Evolutionary conservation across 495 filamentous ascomycete genomes (phyloP).

Genomic region (Neurospora sp.): DNA sequence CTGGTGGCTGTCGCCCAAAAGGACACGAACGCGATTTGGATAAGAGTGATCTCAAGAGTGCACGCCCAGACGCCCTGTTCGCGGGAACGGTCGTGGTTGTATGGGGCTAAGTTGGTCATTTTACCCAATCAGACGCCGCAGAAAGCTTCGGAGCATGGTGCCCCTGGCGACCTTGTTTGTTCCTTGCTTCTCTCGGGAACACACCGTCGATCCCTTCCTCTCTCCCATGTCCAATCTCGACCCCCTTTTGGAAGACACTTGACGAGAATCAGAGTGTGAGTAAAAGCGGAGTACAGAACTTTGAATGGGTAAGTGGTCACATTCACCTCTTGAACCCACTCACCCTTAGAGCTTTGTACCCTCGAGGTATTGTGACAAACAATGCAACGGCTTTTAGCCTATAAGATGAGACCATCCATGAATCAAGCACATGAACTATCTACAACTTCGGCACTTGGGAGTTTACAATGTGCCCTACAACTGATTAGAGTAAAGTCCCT

Average conservation of each 20-base stretch:
- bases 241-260: neutral
- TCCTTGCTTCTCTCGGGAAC: neutral
- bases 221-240: neutral
- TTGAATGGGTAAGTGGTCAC: neutral
- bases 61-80: neutral
- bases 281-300: neutral
- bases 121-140: neutral
- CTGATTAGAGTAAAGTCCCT: neutral
- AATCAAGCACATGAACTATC: neutral
- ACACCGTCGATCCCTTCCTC: neutral
- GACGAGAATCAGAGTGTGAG: neutral
- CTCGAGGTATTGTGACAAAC: neutral
- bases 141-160: neutral
- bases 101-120: neutral
- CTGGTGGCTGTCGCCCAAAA: constrained; percentile 10
- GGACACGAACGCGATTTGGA: constrained; percentile 33
- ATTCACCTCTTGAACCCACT: neutral
- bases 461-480: neutral
- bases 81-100: neutral
- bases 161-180: neutral
- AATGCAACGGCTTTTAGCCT: neutral
- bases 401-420: neutral
- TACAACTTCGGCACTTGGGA: neutral
- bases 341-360: neutral
- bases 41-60: neutral